Evolutionary conservation across 2,329 filamentous ascomycete genomes (phyloP).

Genomic region (Whalleya microplaca): DNA sequence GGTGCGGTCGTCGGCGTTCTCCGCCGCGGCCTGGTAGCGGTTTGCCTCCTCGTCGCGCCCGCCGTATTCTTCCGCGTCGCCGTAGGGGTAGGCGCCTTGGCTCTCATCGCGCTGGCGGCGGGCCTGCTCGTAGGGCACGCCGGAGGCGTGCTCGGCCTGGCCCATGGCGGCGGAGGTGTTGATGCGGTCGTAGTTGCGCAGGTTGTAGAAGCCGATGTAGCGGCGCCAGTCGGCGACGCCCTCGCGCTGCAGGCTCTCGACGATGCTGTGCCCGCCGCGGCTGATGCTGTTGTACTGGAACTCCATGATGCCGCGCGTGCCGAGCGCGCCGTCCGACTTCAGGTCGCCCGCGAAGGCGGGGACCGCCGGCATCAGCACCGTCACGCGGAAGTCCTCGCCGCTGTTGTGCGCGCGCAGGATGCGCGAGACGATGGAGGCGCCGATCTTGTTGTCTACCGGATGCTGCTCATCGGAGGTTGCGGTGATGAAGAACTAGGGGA

Average conservation of each 20-base stretch:
- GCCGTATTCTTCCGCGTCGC: constrained; percentile 27
- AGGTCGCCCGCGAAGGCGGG: constrained; percentile 84
- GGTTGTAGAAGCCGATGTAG: constrained; percentile 85
- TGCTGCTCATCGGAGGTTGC: constrained; percentile 71
- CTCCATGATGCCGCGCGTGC: constrained; percentile 85
- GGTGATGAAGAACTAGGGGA: constrained; percentile 78
- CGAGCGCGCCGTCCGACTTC: constrained; percentile 70
- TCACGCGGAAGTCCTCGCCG: constrained; percentile 71
- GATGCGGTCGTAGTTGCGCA: constrained; percentile 83
- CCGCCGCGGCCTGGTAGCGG: constrained; percentile 73
- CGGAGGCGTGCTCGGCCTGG: constrained; percentile 62
- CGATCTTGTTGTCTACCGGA: constrained; percentile 78
- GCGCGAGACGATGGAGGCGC: constrained; percentile 76
- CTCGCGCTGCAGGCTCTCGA: constrained; percentile 67
- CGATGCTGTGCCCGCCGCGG: constrained; percentile 76
- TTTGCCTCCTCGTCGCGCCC: constrained; percentile 19
- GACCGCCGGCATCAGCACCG: constrained; percentile 78
- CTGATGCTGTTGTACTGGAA: constrained; percentile 83
- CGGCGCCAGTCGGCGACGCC: constrained; percentile 69
- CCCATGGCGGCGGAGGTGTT: constrained; percentile 68
- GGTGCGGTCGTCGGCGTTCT: constrained; percentile 55
- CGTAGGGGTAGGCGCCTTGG: constrained; percentile 48
- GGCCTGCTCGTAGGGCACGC: constrained; percentile 70
- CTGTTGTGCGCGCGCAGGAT: constrained; percentile 71
- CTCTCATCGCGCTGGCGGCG: constrained; percentile 65